Percentiles rank a stretch among this genome's conserved stretches.
phyloP scores from a whole-genome alignment of 768 basidiomycete genomes.

The Rhodotorula babjevae region DNA sequence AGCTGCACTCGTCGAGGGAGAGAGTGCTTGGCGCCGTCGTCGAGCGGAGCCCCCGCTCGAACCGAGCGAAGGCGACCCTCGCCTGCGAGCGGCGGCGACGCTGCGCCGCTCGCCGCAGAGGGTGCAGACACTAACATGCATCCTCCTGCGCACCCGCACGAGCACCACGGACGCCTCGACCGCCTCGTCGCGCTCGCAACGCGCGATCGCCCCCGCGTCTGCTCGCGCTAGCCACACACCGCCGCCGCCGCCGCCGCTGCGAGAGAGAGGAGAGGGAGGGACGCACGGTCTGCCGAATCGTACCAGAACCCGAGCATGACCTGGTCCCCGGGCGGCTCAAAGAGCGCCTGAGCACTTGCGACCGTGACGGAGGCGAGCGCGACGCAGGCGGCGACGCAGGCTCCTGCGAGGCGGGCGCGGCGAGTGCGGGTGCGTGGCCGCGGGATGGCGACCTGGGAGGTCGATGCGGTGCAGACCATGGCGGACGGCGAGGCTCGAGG shows the following conservation, averaged over 20 bases:
- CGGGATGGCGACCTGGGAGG: neutral
- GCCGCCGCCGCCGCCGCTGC: no score
- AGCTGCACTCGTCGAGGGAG: neutral
- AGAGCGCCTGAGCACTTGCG: neutral
- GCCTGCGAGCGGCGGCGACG: no score
- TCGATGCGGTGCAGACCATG: neutral
- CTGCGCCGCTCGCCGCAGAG: no score
- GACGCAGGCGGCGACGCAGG: neutral
- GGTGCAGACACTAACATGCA: neutral
- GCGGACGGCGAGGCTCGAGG: neutral
- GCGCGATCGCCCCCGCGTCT: no score
- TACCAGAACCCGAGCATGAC: slow-evolving; percentile 43
- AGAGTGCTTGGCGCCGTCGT: neutral
- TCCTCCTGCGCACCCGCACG: no score
- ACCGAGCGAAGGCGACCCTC: no score
- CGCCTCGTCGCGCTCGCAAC: no score
- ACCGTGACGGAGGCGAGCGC: slow-evolving; percentile 1
- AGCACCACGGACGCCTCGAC: no score
- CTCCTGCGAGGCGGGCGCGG: neutral
- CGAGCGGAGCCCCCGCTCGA: neutral
- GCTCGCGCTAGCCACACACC: neutral
- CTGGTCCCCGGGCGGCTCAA: slow-evolving; percentile 39
- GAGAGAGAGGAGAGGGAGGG: neutral
- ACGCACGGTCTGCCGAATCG: slow-evolving; percentile 37
- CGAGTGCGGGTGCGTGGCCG: neutral